Base-by-base conservation (phyloP, 1,139 yeast species). In the Debaryomyces sp. region DNA sequence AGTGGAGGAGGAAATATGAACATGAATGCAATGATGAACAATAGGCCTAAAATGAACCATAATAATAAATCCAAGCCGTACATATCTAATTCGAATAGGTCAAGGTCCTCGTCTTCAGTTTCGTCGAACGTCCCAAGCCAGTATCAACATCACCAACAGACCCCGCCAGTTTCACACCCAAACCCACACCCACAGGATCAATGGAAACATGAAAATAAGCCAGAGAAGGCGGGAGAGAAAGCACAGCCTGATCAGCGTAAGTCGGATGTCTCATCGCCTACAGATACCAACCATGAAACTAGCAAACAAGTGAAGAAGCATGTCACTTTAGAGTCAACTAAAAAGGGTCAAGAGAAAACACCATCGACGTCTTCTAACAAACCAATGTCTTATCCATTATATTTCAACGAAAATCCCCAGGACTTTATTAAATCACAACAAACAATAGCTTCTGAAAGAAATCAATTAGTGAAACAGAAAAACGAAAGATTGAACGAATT, bases 341-440 rank as follows among this genome's bases (percentile, higher is more conserved):
- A 4, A 12, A 10, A 30, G 30, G 21, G 21, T 18, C 22, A 15
- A 26, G 32, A 17, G n/a, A 15, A 42, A 15, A 24, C 10, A 10
- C 5, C 30, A 5, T 6, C 36, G 10, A 12, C n/a, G 17, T n/a
- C 42, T 6, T 17, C 36, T 8, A 41, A 41, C 18, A 41, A 37
- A 9, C 43, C 49, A n/a, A 48, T 47, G 23, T 41, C 49, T 15
- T 53, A 50, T 29, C 69, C 69, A 6, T 48, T 61, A 32, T 66
- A 46, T 48, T 54, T 66, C 48, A 66, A 66, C 46, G 52, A 58
- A 7, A 44, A 50, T 18, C 38, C 46, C 6, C 35, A 35, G 6
- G 62, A 57, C 15, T 63, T 59, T 47, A 35, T 40, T n/a, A 22
- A 47, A 27, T 47, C 34, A 18, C 48, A 46, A 33, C 38, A 49